Evolutionary conservation across 257 asterid genomes (phyloP).

Genomic region (Solanum pimpinellifolium): DNA sequence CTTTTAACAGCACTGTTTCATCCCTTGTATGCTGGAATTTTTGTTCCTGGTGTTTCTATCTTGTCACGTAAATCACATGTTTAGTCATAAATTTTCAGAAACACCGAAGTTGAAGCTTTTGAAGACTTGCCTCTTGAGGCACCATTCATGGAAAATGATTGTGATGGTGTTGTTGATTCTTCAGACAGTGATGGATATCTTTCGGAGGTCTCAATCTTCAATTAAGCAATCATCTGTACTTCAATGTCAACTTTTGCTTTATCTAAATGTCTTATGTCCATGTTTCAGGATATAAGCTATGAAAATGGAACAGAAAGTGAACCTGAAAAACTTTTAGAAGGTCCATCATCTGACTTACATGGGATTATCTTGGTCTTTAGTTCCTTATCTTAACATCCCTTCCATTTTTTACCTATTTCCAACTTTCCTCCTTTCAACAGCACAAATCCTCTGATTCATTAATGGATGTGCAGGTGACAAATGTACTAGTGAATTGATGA

Average conservation of each 20-base stretch:
- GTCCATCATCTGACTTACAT: conserved; percentile 14
- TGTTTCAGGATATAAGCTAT: conserved; percentile 44
- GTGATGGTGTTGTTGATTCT: conserved; percentile 33
- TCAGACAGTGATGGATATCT: conserved; percentile 97
- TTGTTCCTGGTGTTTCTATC: neutral
- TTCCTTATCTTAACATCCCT: neutral
- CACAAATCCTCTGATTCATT: neutral
- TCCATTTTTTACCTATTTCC: neutral
- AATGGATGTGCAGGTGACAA: conserved; percentile 35
- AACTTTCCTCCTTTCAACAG: neutral
- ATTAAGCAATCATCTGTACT: conserved; percentile 8
- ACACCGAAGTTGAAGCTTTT: conserved; percentile 21
- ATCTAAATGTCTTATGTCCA: conserved; percentile 6
- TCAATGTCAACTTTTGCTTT: conserved; percentile 4
- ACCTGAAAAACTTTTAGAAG: conserved; percentile 31
- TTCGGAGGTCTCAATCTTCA: conserved; percentile 58
- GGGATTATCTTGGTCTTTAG: neutral
- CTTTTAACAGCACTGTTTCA: neutral
- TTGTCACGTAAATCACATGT: neutral
- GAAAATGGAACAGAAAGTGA: conserved; percentile 26
- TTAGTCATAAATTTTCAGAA: conserved; percentile 23
- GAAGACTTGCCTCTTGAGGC: conserved; percentile 46
- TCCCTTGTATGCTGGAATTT: neutral
- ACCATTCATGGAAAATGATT: conserved; percentile 40
- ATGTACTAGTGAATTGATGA: conserved; percentile 28